Conservation (phyloP, 306 rosid species). For the Vigna unguiculata region DNA sequence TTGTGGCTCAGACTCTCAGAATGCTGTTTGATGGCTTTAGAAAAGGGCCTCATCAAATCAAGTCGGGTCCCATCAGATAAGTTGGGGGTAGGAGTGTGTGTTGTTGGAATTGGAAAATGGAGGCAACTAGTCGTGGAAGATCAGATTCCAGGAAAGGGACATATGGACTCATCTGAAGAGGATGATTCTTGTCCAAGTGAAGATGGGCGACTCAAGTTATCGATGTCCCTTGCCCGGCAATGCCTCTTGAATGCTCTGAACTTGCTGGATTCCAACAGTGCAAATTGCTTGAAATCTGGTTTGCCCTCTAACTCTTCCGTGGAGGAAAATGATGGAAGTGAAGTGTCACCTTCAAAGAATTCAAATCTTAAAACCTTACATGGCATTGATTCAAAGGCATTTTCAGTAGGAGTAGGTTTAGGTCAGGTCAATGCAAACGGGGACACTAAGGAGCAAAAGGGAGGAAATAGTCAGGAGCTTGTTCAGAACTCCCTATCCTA, state of each 20-base stretch:
- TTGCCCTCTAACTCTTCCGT: constrained; percentile 68
- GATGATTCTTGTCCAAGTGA: constrained; percentile 56
- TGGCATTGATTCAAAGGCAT: constrained; percentile 68
- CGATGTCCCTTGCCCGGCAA: constrained; percentile 81
- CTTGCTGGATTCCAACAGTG: constrained; percentile 66
- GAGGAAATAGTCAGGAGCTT: constrained; percentile 78
- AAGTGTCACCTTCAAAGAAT: constrained; percentile 62
- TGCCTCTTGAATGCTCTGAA: constrained; percentile 76
- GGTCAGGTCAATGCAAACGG: constrained; percentile 78
- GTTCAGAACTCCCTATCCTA: constrained; percentile 81
- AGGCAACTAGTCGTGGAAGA: constrained; percentile 85
- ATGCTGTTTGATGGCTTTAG: constrained; percentile 96
- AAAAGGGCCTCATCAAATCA: constrained; percentile 71
- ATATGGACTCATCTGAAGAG: constrained; percentile 50
- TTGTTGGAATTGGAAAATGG: constrained; percentile 93
- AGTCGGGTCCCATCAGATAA: constrained; percentile 53
- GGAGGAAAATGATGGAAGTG: constrained; percentile 75
- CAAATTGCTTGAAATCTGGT: constrained; percentile 56
- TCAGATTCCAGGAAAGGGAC: constrained; percentile 64
- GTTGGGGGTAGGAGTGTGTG: constrained; percentile 71
- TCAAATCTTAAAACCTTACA: constrained; percentile 66
- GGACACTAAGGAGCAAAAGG: constrained; percentile 88
- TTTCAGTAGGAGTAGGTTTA: constrained; percentile 60
- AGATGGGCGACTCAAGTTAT: constrained; percentile 75
- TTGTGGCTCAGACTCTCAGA: constrained; percentile 98